These are phyloP conservation scores for Sporothrix globosa DNA, from an alignment of 2,329 filamentous ascomycete species.

Conservation along the genomic window DNA sequence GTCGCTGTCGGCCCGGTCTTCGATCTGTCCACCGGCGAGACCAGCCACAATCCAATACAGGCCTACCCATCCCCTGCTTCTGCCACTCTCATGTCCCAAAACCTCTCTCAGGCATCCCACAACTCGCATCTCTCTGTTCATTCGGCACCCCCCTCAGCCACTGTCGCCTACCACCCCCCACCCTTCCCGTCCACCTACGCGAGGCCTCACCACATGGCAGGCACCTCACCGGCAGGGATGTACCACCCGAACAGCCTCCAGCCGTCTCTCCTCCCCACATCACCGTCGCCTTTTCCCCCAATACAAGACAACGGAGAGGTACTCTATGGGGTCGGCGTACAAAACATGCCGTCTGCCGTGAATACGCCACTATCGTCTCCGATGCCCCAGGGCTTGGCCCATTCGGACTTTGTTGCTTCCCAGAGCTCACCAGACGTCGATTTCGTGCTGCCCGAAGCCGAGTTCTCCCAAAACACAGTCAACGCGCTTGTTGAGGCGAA, in stretches of 20 bases:
- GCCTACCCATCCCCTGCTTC: neutral
- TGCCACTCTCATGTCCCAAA: neutral
- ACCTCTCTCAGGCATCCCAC: neutral
- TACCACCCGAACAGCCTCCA: neutral
- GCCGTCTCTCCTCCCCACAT: neutral
- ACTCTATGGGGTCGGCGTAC: constrained; percentile 10
- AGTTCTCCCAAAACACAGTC: neutral
- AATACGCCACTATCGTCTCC: neutral
- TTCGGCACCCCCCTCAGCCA: neutral
- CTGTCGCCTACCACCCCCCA: neutral
- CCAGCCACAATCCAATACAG: neutral
- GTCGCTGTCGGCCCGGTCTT: neutral
- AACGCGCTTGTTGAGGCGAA: neutral
- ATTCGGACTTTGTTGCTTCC: neutral
- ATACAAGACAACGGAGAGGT: neutral
- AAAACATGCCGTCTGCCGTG: neutral
- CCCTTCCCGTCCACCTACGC: neutral
- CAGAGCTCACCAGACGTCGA: neutral
- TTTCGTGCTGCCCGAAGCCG: neutral
- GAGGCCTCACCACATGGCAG: constrained; percentile 16
- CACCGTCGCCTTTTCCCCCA: neutral
- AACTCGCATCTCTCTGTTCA: neutral
- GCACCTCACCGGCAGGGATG: neutral
- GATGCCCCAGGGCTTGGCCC: neutral
- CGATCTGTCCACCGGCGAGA: neutral